A percentile compares a stretch with the other conserved stretches of the same genome.
Conservation (phyloP, 176 grass and related monocot genomes). For the Oryza officinalis region DNA sequence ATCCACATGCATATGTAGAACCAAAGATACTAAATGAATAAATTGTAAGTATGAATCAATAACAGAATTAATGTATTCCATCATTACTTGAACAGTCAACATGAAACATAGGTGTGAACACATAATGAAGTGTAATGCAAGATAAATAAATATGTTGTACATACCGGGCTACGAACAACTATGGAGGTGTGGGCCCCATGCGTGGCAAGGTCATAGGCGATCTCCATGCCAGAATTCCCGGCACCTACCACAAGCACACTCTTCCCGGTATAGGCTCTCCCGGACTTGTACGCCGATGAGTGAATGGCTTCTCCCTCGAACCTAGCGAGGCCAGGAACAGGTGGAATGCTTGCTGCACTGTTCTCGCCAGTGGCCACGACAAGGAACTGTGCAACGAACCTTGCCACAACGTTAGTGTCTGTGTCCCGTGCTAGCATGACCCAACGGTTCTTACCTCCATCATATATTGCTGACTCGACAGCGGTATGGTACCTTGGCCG, state of each 20-base stretch:
- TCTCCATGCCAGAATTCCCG: constrained; percentile 65
- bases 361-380: constrained; percentile 59
- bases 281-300: constrained; percentile 40
- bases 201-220: constrained; percentile 47
- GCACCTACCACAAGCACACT: constrained; percentile 44
- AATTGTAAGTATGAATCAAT: too few relatives aligned
- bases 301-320: constrained; percentile 41
- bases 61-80: too few relatives aligned
- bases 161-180: constrained; percentile 35
- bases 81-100: too few relatives aligned
- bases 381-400: constrained; percentile 20
- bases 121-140: background rate
- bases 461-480: constrained; percentile 17
- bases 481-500: background rate
- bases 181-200: constrained; percentile 40
- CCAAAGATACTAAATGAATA: background rate
- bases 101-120: too few relatives aligned
- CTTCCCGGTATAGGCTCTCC: background rate
- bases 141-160: background rate
- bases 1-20: too few relatives aligned
- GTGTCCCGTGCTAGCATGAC: background rate
- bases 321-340: background rate
- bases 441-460: background rate
- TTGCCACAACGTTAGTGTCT: background rate
- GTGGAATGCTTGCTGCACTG: background rate